Conservation (phyloP, 768 basidiomycete genomes). For the Tephrocybe rancida region DNA sequence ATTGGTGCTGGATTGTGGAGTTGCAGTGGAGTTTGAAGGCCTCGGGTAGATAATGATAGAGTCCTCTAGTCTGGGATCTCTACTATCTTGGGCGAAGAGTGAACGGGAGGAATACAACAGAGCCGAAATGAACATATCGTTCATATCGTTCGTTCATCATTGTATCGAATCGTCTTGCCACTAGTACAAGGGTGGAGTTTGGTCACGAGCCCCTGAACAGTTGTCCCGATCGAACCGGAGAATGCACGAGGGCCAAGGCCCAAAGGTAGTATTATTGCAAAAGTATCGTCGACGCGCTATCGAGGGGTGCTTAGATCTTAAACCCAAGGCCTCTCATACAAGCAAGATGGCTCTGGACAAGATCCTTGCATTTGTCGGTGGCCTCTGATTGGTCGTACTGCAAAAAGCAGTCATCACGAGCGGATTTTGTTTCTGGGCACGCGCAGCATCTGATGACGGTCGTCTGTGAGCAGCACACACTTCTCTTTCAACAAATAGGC, state of each 20-base stretch:
- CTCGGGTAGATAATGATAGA: too few relatives aligned
- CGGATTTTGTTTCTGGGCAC: constrained; percentile 90
- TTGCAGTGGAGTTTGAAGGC: too few relatives aligned
- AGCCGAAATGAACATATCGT: too few relatives aligned
- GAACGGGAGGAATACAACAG: too few relatives aligned
- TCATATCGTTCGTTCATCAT: too few relatives aligned
- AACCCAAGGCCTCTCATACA: constrained; percentile 95
- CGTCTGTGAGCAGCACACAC: background rate
- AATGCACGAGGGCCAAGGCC: background rate
- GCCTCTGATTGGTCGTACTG: constrained; percentile 65
- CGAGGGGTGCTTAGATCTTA: constrained; percentile 53
- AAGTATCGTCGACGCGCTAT: background rate
- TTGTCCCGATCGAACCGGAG: too few relatives aligned
- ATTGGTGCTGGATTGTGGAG: too few relatives aligned
- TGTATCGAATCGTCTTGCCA: too few relatives aligned
- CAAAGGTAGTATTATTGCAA: background rate
- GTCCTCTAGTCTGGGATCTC: too few relatives aligned
- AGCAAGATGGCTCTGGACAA: constrained; percentile 78
- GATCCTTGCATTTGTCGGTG: constrained; percentile 76
- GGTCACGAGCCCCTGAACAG: too few relatives aligned
- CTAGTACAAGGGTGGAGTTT: too few relatives aligned
- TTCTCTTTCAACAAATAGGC: constrained; percentile 27
- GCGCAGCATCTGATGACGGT: constrained; percentile 83
- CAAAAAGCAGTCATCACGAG: constrained; percentile 95
- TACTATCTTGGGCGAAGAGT: too few relatives aligned